These are phyloP conservation scores for Artemisia tridentata DNA, from an alignment of 129 eudicot species.

Conservation along the genomic window DNA sequence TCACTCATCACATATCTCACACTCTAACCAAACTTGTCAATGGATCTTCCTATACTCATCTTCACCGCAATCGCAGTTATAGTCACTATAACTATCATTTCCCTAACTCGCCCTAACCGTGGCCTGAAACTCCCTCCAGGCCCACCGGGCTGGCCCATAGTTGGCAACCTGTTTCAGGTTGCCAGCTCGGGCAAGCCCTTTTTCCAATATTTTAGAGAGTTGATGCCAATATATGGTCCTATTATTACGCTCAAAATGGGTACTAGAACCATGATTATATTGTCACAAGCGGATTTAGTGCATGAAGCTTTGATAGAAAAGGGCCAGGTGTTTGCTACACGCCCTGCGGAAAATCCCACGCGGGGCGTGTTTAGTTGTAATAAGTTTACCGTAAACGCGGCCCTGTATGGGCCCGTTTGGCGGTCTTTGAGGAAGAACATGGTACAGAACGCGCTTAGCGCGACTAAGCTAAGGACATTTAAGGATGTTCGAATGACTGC, in stretches of 20 bases:
- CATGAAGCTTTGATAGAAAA: constrained; percentile 62
- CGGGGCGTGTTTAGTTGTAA: constrained; percentile 77
- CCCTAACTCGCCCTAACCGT: constrained; percentile 28
- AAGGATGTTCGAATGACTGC: constrained; percentile 41
- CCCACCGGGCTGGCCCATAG: constrained; percentile 89
- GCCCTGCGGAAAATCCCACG: constrained; percentile 83
- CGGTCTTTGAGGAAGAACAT: constrained; percentile 77
- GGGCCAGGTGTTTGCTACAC: constrained; percentile 66
- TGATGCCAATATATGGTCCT: constrained; percentile 65
- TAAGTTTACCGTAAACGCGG: constrained; percentile 82
- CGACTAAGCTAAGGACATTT: constrained; percentile 51
- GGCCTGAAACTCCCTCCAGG: constrained; percentile 72
- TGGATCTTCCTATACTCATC: constrained; percentile 39
- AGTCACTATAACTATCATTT: background rate
- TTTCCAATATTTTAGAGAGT: constrained; percentile 57
- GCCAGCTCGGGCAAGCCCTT: constrained; percentile 80
- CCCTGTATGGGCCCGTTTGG: constrained; percentile 85
- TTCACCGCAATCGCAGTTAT: constrained; percentile 15
- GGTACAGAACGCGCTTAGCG: constrained; percentile 78
- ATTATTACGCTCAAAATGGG: constrained; percentile 84
- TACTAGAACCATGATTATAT: constrained; percentile 63
- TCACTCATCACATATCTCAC: background rate
- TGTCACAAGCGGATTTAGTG: constrained; percentile 55
- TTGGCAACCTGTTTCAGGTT: constrained; percentile 84
- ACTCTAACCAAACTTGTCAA: constrained; percentile 34